Conservation (phyloP, 2,329 filamentous ascomycete genomes). For the Taxawa tesnikishii region DNA sequence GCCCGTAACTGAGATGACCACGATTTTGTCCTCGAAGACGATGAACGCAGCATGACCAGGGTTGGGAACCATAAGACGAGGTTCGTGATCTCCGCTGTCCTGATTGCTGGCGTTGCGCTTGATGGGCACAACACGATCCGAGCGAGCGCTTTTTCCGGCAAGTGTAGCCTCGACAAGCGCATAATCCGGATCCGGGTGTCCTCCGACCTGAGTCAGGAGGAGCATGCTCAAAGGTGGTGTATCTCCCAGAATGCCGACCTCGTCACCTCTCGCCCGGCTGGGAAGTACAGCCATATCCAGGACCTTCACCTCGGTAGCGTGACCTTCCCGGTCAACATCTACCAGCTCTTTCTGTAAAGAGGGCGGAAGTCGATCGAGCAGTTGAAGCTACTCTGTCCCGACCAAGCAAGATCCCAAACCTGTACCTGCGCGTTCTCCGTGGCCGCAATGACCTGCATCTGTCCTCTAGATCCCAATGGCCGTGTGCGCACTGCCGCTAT, state of each 20-base stretch:
- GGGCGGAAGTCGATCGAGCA: constrained; percentile 58
- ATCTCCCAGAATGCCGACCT: constrained; percentile 12
- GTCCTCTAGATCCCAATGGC: constrained; percentile 58
- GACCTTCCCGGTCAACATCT: constrained; percentile 27
- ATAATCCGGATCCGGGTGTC: constrained; percentile 43
- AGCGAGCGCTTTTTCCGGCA: constrained; percentile 35
- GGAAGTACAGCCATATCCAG: constrained; percentile 65
- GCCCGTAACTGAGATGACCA: constrained; percentile 61
- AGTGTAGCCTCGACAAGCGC: constrained; percentile 62
- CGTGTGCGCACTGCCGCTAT: constrained; percentile 71
- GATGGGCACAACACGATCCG: constrained; percentile 58
- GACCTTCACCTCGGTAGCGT: constrained; percentile 48
- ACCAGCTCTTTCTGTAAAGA: constrained; percentile 49
- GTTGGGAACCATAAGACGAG: constrained; percentile 64
- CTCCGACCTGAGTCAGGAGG: constrained; percentile 15
- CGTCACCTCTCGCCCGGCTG: constrained; percentile 10
- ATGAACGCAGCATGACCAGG: constrained; percentile 72
- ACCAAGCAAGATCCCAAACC: constrained; percentile 80
- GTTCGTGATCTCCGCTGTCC: constrained; percentile 19
- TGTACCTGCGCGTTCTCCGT: constrained; percentile 69
- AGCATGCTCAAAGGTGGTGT: constrained; percentile 16
- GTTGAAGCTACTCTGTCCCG: constrained; percentile 66
- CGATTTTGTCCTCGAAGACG: constrained; percentile 64
- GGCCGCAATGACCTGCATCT: constrained; percentile 71
- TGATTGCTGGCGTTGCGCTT: constrained; percentile 34